A percentile compares a stretch with the other conserved stretches of the same genome.
Evolutionary conservation across 2,329 filamentous ascomycete genomes (phyloP).

Genomic region (Talaromyces sp.): DNA sequence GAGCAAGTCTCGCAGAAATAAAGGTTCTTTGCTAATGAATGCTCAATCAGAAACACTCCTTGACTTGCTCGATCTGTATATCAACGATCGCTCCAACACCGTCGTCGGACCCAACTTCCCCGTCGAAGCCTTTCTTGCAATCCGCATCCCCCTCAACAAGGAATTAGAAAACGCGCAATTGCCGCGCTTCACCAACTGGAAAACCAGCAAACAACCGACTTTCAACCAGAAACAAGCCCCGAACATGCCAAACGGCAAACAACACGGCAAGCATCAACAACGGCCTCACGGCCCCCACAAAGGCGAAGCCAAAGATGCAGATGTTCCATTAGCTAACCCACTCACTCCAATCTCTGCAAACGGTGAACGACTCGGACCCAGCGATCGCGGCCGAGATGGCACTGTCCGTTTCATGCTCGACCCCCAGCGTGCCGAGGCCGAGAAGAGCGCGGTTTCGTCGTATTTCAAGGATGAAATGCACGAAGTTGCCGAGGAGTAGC

Average conservation of each 20-base stretch:
- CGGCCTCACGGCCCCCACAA: constrained; percentile 10
- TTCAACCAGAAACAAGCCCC: neutral
- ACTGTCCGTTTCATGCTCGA: constrained; percentile 90
- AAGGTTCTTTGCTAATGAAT: neutral
- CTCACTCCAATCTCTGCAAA: constrained; percentile 43
- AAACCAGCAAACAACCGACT: constrained; percentile 15
- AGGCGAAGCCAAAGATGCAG: constrained; percentile 11
- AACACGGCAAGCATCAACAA: constrained; percentile 1
- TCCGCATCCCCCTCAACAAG: constrained; percentile 81
- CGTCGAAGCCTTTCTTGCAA: constrained; percentile 73
- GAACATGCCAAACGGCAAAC: neutral
- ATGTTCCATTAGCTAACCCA: constrained; percentile 18
- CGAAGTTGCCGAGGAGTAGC: constrained; percentile 45
- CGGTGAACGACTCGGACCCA: constrained; percentile 38
- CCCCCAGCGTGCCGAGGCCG: constrained; percentile 64
- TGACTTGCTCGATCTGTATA: constrained; percentile 88
- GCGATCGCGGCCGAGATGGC: constrained; percentile 53
- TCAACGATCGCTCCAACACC: constrained; percentile 70
- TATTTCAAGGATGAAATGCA: constrained; percentile 75
- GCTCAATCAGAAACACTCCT: constrained; percentile 65
- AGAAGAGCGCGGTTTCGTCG: constrained; percentile 61
- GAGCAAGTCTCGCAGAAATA: constrained; percentile 11
- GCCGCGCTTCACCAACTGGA: constrained; percentile 59
- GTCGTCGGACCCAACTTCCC: constrained; percentile 67
- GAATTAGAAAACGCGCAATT: constrained; percentile 62